phyloP scores from a whole-genome alignment of 441 rosid genomes.

The Mallotus japonicus region DNA sequence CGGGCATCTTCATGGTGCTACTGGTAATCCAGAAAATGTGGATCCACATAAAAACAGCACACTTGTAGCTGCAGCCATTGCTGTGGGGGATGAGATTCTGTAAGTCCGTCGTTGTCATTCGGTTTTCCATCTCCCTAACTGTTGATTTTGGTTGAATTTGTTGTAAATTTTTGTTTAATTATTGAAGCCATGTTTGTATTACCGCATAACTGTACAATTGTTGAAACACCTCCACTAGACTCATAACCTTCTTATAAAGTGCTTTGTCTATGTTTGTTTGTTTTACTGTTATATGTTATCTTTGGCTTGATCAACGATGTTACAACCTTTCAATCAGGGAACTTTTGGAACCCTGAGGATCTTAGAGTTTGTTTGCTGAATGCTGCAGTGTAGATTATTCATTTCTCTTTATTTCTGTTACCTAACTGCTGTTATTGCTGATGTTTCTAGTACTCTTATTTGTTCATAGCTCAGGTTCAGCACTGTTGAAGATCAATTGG shows the following conservation, averaged over 20 bases:
- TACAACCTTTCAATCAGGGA: not conserved
- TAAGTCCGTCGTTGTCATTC: constrained; percentile 49
- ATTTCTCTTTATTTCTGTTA: not conserved
- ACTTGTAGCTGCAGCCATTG: constrained; percentile 64
- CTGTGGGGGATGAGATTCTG: constrained; percentile 99
- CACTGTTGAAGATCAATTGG: constrained; percentile 88
- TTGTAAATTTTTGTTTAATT: no score
- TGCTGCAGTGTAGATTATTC: not conserved
- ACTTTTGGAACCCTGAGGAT: not conserved
- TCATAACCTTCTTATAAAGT: not conserved
- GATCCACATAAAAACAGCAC: constrained; percentile 46
- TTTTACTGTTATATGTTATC: not conserved
- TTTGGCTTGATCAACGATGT: not conserved
- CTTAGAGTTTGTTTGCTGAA: not conserved
- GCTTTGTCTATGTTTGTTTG: not conserved
- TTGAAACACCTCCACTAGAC: no score
- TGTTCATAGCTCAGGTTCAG: constrained; percentile 99
- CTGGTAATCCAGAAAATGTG: constrained; percentile 36
- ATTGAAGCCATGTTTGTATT: no score
- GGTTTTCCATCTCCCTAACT: not conserved
- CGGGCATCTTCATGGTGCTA: constrained; percentile 24
- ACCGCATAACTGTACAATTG: not conserved
- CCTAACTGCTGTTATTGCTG: constrained; percentile 24
- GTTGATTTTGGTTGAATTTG: not conserved
- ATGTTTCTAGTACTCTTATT: constrained; percentile 35